Conservation (phyloP, 352 stramenopile species). For the Pythium diclinum region DNA sequence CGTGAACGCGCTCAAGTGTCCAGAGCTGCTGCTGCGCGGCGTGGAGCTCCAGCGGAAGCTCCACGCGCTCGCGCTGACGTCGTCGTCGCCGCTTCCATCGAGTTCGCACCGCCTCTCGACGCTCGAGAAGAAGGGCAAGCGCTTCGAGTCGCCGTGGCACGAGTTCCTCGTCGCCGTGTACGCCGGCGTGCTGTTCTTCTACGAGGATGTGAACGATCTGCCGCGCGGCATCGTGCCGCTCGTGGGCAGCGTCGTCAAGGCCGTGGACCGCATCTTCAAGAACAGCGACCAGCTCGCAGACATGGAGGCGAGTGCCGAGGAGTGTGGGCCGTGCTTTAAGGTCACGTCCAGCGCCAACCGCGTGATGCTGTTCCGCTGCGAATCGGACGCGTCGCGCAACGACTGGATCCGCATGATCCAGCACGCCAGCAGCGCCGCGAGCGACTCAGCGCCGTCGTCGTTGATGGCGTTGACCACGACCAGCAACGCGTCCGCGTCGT, state of each 20-base stretch:
- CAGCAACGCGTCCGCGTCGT: neutral
- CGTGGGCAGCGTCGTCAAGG: conserved; percentile 30
- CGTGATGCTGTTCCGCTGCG: conserved; percentile 38
- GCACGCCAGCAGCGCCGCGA: neutral
- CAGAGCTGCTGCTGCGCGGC: conserved; percentile 32
- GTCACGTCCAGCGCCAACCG: conserved; percentile 35
- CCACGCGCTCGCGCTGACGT: neutral
- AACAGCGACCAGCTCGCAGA: conserved; percentile 25
- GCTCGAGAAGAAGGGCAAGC: conserved; percentile 40
- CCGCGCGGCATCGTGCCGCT: conserved; percentile 36
- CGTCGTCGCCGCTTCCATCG: neutral
- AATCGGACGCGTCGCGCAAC: conserved; percentile 15
- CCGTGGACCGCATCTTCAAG: conserved; percentile 42
- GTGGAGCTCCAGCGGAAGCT: conserved; percentile 26
- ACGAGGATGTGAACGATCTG: conserved; percentile 31
- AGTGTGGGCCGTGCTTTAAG: conserved; percentile 45
- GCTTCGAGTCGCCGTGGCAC: conserved; percentile 40
- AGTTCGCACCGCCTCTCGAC: conserved; percentile 7
- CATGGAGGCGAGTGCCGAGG: conserved; percentile 24
- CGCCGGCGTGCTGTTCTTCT: conserved; percentile 38
- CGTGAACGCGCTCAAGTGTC: conserved; percentile 32
- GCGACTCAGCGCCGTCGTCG: neutral
- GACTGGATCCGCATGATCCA: conserved; percentile 29
- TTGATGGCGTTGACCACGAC: neutral
- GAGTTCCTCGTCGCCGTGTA: conserved; percentile 33